Evolutionary conservation across 768 basidiomycete species (phyloP).

Genomic region (Rhodotorula babjevae): DNA sequence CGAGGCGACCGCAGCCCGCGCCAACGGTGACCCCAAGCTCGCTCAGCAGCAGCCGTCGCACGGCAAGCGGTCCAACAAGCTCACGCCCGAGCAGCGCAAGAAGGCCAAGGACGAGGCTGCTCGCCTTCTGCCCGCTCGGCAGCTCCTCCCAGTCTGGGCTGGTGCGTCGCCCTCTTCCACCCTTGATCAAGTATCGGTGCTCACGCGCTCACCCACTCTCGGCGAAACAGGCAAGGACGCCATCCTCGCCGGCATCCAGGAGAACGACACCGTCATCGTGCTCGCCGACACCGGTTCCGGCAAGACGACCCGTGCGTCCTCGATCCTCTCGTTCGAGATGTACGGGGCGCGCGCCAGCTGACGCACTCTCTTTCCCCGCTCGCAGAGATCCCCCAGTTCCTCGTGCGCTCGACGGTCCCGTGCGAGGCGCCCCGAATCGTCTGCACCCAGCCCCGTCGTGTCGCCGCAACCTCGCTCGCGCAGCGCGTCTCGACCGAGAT

Average conservation of each 20-base stretch:
- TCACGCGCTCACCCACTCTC: background rate
- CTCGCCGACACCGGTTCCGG: constrained; percentile 97
- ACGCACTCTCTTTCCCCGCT: too few species aligned
- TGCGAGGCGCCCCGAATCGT: constrained; percentile 54
- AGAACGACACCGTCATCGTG: constrained; percentile 79
- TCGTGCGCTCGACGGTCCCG: constrained; percentile 71
- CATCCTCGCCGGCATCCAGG: constrained; percentile 64
- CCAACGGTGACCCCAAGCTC: background rate
- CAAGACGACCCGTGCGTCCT: constrained; percentile 86
- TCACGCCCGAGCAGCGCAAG: constrained; percentile 8
- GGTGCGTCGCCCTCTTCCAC: constrained; percentile 54
- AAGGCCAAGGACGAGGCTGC: constrained; percentile 17
- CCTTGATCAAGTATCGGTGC: background rate
- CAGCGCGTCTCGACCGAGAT: constrained; percentile 82
- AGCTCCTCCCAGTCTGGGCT: constrained; percentile 70
- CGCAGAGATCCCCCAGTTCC: constrained; percentile 93
- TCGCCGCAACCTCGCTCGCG: constrained; percentile 93
- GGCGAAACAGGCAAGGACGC: constrained; percentile 61
- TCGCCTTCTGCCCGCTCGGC: constrained; percentile 22
- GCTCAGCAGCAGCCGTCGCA: background rate
- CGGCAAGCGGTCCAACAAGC: background rate
- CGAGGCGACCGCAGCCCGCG: background rate
- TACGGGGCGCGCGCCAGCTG: too few species aligned
- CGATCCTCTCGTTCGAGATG: background rate
- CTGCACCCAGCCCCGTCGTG: constrained; percentile 89